Evolutionary conservation across 306 rosid genomes (phyloP).

Genomic region (Prunus campanulata): DNA sequence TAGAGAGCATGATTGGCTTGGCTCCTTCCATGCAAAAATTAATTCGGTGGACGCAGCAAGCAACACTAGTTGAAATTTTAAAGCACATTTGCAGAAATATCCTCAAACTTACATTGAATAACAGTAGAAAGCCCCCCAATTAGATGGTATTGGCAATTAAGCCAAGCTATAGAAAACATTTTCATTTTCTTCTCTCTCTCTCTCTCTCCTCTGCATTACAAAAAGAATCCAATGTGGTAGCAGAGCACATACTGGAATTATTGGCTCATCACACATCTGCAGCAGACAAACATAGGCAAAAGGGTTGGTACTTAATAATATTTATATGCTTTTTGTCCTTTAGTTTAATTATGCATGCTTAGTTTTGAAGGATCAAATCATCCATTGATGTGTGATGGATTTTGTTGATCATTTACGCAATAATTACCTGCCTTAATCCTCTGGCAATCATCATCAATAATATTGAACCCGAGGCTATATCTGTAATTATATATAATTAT

Average conservation of each 20-base stretch:
- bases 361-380: neutral
- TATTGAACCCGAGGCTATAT: neutral
- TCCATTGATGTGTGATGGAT: neutral
- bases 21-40: neutral
- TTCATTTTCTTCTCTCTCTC: no score
- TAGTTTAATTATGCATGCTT: neutral
- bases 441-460: neutral
- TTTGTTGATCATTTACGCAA: neutral
- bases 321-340: neutral
- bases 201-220: neutral
- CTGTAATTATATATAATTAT: neutral
- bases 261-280: constrained; percentile 10
- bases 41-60: neutral
- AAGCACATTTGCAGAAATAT: neutral
- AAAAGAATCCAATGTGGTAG: constrained; percentile 18
- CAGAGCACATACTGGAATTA: neutral
- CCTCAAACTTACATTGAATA: neutral
- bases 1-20: neutral
- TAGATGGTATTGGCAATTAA: no score
- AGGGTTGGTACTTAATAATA: neutral
- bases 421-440: neutral
- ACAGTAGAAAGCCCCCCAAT: neutral
- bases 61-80: neutral
- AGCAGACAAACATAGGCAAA: constrained; percentile 7
- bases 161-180: no score